Percentiles rank a stretch among this genome's conserved stretches.
These are phyloP conservation scores for Mrakia frigida DNA, from an alignment of 768 basidiomycete species.

Conservation along the genomic window DNA sequence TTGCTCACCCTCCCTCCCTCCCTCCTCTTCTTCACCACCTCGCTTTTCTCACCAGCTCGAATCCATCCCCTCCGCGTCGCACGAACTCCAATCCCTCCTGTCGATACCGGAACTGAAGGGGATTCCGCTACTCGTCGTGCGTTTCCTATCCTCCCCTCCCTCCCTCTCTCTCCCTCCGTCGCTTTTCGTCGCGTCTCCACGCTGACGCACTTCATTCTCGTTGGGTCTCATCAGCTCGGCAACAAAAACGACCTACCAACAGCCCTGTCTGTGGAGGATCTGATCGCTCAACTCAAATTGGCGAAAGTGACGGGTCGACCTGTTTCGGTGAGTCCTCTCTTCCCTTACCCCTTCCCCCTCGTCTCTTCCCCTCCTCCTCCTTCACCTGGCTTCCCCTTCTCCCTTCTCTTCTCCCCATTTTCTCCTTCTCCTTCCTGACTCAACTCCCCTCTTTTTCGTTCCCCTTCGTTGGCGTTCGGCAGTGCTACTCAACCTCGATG, in stretches of 20 bases:
- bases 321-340: slow-evolving; percentile 65
- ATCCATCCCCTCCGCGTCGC: slow-evolving; percentile 74
- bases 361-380: not conserved
- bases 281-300: slow-evolving; percentile 66
- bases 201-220: not conserved
- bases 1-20: not conserved
- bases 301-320: slow-evolving; percentile 73
- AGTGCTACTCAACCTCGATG: slow-evolving; percentile 76
- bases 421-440: slow-evolving; percentile 58
- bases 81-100: slow-evolving; percentile 76
- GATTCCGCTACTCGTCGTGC: slow-evolving; percentile 75
- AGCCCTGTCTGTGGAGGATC: slow-evolving; percentile 71
- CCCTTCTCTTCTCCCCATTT: slow-evolving; percentile 50
- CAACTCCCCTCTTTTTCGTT: not conserved
- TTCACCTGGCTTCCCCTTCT: not conserved
- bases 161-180: not conserved
- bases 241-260: slow-evolving; percentile 86
- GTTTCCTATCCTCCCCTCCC: slow-evolving; percentile 40
- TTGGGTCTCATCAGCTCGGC: slow-evolving; percentile 56
- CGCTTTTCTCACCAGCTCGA: slow-evolving; percentile 55
- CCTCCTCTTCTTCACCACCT: not conserved
- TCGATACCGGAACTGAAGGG: slow-evolving; percentile 59
- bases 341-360: not conserved
- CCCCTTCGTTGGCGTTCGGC: slow-evolving; percentile 22
- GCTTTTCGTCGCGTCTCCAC: not conserved